These are phyloP conservation scores for Straminergon stramineum DNA, from an alignment of 225 moss, liverwort and hornwort genomes.

Conservation along the genomic window DNA sequence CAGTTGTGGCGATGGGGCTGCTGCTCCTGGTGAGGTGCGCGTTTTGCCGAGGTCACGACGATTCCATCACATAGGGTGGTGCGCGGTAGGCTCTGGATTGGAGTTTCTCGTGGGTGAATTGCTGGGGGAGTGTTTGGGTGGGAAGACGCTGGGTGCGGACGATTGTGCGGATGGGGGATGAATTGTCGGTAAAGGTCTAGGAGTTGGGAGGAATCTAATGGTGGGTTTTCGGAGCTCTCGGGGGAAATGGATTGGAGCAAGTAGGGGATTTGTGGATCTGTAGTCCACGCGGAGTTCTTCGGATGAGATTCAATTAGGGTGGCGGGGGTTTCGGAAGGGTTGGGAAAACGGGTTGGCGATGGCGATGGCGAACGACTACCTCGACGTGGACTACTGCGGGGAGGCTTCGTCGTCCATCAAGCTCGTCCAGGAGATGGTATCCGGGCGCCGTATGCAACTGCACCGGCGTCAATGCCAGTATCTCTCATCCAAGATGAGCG, in stretches of 20 bases:
- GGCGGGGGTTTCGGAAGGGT: neutral
- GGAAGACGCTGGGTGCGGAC: neutral
- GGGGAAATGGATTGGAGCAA: neutral
- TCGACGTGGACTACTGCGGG: neutral
- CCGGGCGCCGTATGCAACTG: neutral
- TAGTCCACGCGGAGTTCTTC: neutral
- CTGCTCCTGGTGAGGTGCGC: neutral
- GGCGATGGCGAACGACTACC: neutral
- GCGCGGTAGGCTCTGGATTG: neutral
- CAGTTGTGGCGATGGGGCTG: neutral
- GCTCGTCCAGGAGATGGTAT: neutral
- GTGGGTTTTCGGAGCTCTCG: neutral
- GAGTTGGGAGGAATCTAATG: neutral
- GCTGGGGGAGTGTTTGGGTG: neutral
- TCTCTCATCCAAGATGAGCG: neutral
- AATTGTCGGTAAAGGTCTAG: neutral
- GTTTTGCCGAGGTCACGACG: neutral
- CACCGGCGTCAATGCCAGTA: constrained; percentile 6
- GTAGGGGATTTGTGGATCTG: neutral
- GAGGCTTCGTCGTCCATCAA: neutral
- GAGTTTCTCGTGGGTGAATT: neutral
- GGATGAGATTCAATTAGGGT: neutral
- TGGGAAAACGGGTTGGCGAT: neutral
- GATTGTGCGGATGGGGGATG: neutral
- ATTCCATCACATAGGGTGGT: neutral